A percentile compares a stretch with the other conserved stretches of the same genome.
Conservation (phyloP, 2,329 filamentous ascomycete genomes). For the Akanthomyces lecanii region DNA sequence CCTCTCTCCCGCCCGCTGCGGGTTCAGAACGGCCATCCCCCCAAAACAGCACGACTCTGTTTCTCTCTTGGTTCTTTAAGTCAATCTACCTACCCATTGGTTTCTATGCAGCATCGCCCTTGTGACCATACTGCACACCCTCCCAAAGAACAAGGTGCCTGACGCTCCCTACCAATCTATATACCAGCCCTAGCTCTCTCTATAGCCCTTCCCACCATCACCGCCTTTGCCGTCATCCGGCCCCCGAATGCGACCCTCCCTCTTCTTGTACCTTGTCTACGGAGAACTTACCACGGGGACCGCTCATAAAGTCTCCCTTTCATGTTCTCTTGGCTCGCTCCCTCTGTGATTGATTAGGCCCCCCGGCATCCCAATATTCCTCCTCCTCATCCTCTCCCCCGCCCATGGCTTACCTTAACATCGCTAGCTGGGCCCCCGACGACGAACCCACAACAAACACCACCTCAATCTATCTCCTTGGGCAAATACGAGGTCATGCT, state of each 20-base stretch:
- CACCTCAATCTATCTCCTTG: neutral
- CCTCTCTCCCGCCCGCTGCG: neutral
- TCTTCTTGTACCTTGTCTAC: neutral
- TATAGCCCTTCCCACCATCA: neutral
- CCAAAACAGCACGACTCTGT: no score
- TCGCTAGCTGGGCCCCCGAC: neutral
- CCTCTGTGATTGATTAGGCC: neutral
- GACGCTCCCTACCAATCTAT: neutral
- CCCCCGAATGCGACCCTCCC: constrained; percentile 11
- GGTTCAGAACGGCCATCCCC: no score
- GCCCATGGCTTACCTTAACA: neutral
- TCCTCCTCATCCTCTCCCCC: neutral
- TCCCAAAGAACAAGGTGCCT: neutral
- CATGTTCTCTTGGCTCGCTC: no score
- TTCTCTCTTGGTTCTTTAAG: neutral
- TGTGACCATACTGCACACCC: neutral
- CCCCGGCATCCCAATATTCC: neutral
- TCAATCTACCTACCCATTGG: neutral
- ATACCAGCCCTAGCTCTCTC: neutral
- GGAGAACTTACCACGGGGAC: neutral
- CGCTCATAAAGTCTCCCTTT: neutral
- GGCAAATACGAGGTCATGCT: constrained; percentile 13
- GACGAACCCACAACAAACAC: constrained; percentile 4
- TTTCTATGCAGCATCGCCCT: neutral
- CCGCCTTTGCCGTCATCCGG: constrained; percentile 13